These are phyloP conservation scores for Mycena belliarum DNA, from an alignment of 768 basidiomycete species.

Conservation along the genomic window DNA sequence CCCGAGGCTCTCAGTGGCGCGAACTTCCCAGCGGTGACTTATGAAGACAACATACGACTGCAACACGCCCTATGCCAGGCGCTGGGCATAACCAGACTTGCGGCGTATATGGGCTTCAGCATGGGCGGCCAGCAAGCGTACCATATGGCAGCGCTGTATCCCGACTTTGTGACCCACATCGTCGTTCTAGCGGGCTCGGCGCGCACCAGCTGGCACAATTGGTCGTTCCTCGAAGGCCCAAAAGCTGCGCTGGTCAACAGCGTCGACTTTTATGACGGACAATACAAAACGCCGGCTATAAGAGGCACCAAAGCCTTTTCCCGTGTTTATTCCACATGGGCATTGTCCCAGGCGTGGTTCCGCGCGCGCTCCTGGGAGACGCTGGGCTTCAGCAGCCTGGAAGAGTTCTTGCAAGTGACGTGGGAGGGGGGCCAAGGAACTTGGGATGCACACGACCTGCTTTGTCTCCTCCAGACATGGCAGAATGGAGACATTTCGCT, in stretches of 20 bases:
- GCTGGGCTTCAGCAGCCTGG: slow-evolving; percentile 11
- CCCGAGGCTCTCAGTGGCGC: neutral
- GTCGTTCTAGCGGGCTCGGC: slow-evolving; percentile 17
- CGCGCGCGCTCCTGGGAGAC: slow-evolving; percentile 16
- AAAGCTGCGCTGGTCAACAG: slow-evolving; percentile 20
- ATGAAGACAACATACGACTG: slow-evolving; percentile 19
- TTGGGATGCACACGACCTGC: slow-evolving; percentile 18
- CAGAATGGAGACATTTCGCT: slow-evolving; percentile 18
- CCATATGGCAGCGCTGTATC: slow-evolving; percentile 17
- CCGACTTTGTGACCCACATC: slow-evolving; percentile 15
- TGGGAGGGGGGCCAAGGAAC: slow-evolving; percentile 2
- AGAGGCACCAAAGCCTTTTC: slow-evolving; percentile 13
- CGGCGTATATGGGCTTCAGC: slow-evolving; percentile 20
- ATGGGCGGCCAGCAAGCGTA: slow-evolving; percentile 24
- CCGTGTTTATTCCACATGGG: slow-evolving; percentile 20
- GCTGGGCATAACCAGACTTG: slow-evolving; percentile 7
- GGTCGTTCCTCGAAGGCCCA: slow-evolving; percentile 20
- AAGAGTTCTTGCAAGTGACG: slow-evolving; percentile 4
- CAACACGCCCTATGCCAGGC: slow-evolving; percentile 16
- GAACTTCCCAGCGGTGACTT: slow-evolving; percentile 12
- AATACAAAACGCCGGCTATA: slow-evolving; percentile 10
- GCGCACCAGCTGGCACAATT: slow-evolving; percentile 21
- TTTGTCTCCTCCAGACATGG: slow-evolving; percentile 13
- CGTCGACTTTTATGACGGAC: slow-evolving; percentile 16
- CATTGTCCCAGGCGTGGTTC: slow-evolving; percentile 20